Evolutionary conservation across 2,329 filamentous ascomycete genomes (phyloP).

Genomic region (Aureobasidium sp.): DNA sequence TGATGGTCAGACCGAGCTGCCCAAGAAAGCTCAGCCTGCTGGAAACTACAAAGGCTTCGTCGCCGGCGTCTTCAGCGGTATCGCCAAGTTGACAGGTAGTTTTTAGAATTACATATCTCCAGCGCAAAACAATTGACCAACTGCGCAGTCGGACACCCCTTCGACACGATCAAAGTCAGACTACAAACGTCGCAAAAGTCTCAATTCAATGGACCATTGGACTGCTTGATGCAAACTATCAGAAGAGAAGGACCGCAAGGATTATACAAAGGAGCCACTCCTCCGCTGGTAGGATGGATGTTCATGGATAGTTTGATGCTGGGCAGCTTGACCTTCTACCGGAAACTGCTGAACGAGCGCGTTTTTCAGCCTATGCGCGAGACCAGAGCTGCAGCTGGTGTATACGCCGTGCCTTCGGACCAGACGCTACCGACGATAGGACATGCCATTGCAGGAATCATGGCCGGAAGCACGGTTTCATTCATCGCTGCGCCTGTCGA

Average conservation of each 20-base stretch:
- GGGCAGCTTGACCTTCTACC: conserved; percentile 83
- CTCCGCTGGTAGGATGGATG: conserved; percentile 94
- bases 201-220: conserved; percentile 76
- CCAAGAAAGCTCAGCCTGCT: conserved; percentile 18
- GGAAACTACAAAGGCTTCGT: conserved; percentile 89
- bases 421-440: conserved; percentile 62
- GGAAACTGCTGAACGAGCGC: conserved; percentile 70
- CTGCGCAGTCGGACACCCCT: conserved; percentile 53
- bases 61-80: conserved; percentile 88
- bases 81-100: conserved; percentile 78
- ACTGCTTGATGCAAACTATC: conserved; percentile 78
- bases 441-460: conserved; percentile 77
- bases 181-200: conserved; percentile 72
- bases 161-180: conserved; percentile 95
- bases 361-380: conserved; percentile 53
- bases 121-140: not conserved
- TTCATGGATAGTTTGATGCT: conserved; percentile 95
- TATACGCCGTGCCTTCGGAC: conserved; percentile 14
- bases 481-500: conserved; percentile 92
- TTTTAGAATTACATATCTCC: conserved; percentile 7
- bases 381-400: conserved; percentile 22
- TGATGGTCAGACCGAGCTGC: conserved; percentile 6
- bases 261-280: conserved; percentile 82
- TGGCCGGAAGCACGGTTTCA: conserved; percentile 82
- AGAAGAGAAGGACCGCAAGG: conserved; percentile 76